Percentiles rank a stretch among this genome's conserved stretches.
phyloP scores from a whole-genome alignment of 2,329 filamentous ascomycete genomes.

The Neocatenulostroma microsporum region DNA sequence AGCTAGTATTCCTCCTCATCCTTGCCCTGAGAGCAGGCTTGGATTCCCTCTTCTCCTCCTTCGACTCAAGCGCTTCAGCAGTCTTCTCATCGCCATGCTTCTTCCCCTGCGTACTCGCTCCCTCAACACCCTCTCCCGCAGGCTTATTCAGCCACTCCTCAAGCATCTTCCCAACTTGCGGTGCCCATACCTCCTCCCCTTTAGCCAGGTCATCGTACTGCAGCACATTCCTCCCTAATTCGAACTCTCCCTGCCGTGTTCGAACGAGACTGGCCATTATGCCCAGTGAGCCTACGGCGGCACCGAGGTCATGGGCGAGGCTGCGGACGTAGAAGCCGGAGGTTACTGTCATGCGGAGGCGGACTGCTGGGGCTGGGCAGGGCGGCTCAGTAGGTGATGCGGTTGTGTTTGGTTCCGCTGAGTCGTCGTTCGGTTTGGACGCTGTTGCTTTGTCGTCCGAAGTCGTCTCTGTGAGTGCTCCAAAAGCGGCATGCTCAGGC shows the following conservation, averaged over 20 bases:
- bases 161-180: constrained; percentile 56
- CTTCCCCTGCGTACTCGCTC: too few species aligned
- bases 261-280: constrained; percentile 81
- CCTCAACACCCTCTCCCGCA: too few species aligned
- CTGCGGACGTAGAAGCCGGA: constrained; percentile 96
- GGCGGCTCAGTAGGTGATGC: constrained; percentile 9
- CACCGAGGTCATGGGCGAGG: constrained; percentile 83
- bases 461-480: too few species aligned
- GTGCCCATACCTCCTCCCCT: constrained; percentile 75
- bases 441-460: too few species aligned
- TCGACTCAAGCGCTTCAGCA: too few species aligned
- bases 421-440: too few species aligned
- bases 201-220: constrained; percentile 69
- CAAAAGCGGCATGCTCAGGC: too few species aligned
- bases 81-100: too few species aligned
- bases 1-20: too few species aligned
- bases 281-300: constrained; percentile 70
- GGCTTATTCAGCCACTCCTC: constrained; percentile 32
- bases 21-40: too few species aligned
- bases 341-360: constrained; percentile 82
- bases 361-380: constrained; percentile 60
- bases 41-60: too few species aligned
- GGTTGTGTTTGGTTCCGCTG: not conserved
- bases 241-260: constrained; percentile 75
- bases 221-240: constrained; percentile 64